Conservation (phyloP, 768 basidiomycete genomes). For the Amanita exitialis region DNA sequence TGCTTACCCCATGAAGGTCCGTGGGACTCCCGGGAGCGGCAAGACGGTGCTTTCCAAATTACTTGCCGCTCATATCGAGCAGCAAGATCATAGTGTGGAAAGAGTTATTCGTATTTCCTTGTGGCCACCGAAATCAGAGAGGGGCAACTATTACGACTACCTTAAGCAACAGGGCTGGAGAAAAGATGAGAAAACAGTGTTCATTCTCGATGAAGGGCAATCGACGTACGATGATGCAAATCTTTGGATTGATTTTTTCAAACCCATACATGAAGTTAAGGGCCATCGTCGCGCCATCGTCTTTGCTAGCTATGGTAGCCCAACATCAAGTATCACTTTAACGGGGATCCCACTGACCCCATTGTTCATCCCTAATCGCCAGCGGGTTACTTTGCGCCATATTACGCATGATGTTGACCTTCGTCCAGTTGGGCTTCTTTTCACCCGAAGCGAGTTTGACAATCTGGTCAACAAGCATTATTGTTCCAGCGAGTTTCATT, state of each 20-base stretch:
- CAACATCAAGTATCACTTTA: background rate
- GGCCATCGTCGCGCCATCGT: background rate
- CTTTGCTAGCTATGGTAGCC: background rate
- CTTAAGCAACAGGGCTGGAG: background rate
- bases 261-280: too few relatives aligned
- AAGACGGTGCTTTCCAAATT: background rate
- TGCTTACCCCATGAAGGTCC: constrained; percentile 1
- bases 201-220: background rate
- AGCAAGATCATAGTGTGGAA: background rate
- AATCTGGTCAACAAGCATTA: background rate
- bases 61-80: background rate
- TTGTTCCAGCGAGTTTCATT: background rate
- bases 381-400: background rate
- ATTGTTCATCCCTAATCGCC: background rate
- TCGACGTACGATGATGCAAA: background rate
- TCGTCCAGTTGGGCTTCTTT: background rate
- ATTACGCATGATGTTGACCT: background rate
- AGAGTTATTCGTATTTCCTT: background rate
- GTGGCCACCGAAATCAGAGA: background rate
- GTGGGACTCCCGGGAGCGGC: constrained; percentile 3
- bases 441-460: constrained; percentile 1
- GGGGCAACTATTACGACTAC: background rate
- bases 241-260: background rate
- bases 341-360: background rate
- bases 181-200: background rate